These are phyloP conservation scores for Bruguiera hainesii DNA, from an alignment of 441 rosid genomes.

Conservation along the genomic window DNA sequence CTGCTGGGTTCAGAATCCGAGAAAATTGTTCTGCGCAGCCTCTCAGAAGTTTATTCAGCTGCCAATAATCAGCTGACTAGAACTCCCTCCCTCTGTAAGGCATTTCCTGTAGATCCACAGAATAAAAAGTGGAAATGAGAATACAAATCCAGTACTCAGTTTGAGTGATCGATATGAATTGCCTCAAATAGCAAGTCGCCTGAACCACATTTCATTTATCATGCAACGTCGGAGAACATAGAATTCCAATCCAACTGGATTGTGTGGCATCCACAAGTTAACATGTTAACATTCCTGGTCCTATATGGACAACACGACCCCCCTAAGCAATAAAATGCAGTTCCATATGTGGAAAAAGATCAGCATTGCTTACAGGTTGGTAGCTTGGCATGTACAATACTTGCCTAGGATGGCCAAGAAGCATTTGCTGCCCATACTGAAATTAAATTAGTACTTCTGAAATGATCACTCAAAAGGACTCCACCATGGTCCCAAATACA, in stretches of 20 bases:
- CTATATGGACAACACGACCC: no score
- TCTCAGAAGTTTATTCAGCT: slow-evolving; percentile 26
- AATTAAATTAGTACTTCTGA: slow-evolving; percentile 19
- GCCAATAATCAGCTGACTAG: slow-evolving; percentile 29
- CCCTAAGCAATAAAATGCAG: no score
- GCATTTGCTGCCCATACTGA: slow-evolving; percentile 73
- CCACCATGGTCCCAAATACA: not conserved
- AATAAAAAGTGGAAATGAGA: not conserved
- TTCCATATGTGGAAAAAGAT: not conserved
- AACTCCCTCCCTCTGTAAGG: slow-evolving; percentile 65
- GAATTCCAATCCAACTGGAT: no score
- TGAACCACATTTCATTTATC: no score
- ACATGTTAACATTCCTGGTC: no score
- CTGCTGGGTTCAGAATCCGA: slow-evolving; percentile 14
- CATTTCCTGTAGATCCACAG: slow-evolving; percentile 52
- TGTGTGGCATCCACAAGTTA: no score
- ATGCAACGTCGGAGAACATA: no score
- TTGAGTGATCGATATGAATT: no score
- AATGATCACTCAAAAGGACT: not conserved
- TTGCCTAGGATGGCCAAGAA: slow-evolving; percentile 64
- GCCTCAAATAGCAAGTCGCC: no score
- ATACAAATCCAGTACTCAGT: not conserved
- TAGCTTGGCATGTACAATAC: slow-evolving; percentile 58
- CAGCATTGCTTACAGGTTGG: slow-evolving; percentile 60
- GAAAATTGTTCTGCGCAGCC: slow-evolving; percentile 25